phyloP scores from a whole-genome alignment of 768 basidiomycete species.

The Chlorophyllum brunneum region DNA sequence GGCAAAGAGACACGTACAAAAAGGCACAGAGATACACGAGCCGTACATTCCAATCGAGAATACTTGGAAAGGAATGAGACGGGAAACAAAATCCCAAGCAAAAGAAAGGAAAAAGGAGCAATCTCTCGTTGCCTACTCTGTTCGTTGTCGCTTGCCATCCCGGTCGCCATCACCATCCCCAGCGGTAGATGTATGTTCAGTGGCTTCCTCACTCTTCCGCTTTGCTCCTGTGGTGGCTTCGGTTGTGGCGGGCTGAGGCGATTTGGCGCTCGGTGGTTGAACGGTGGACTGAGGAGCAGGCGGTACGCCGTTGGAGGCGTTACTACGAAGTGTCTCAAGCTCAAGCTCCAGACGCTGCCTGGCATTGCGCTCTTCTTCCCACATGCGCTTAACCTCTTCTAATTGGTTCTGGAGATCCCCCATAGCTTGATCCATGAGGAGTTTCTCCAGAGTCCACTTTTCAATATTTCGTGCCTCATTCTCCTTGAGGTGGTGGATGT shows the following conservation, averaged over 20 bases:
- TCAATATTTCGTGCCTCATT: constrained; percentile 89
- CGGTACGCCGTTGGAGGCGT: constrained; percentile 19
- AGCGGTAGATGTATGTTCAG: constrained; percentile 25
- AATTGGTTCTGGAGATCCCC: constrained; percentile 80
- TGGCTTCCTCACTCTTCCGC: constrained; percentile 37
- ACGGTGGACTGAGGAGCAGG: neutral
- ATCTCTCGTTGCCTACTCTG: constrained; percentile 25
- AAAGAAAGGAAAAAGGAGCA: neutral
- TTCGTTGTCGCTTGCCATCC: constrained; percentile 38
- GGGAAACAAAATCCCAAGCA: neutral
- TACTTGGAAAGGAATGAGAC: neutral
- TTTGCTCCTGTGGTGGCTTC: constrained; percentile 21
- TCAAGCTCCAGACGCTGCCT: constrained; percentile 64
- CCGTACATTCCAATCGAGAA: constrained; percentile 5
- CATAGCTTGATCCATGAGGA: constrained; percentile 91
- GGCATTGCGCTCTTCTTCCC: constrained; percentile 71
- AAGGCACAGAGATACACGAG: constrained; percentile 6
- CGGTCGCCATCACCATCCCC: constrained; percentile 24
- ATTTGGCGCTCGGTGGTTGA: neutral
- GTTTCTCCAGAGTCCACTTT: constrained; percentile 90
- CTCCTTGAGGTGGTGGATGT: constrained; percentile 89
- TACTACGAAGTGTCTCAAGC: constrained; percentile 49
- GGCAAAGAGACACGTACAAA: neutral
- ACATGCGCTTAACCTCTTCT: constrained; percentile 75
- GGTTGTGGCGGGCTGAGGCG: constrained; percentile 8